These are phyloP conservation scores for Saccharomyces jurei DNA, from an alignment of 805 yeast genomes.

Conservation along the genomic window DNA sequence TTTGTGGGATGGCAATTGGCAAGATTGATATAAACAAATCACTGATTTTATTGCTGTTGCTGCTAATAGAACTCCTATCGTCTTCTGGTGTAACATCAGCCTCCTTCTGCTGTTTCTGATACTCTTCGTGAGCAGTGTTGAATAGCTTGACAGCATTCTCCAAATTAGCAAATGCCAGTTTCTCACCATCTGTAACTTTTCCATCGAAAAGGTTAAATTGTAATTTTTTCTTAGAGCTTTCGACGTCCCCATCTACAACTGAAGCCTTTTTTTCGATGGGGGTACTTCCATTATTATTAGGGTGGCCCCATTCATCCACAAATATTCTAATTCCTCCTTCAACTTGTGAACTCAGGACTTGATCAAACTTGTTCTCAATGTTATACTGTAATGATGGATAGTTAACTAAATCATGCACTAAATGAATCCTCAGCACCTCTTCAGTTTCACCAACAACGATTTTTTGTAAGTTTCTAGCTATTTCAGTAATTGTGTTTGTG, in stretches of 20 bases:
- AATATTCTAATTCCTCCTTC: slow-evolving; percentile 67
- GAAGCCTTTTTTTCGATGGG: slow-evolving; percentile 1
- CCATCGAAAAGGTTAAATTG: slow-evolving; percentile 70
- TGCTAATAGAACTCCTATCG: slow-evolving; percentile 10
- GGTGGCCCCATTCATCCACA: slow-evolving; percentile 45
- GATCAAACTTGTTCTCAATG: slow-evolving; percentile 47
- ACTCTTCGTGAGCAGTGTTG: slow-evolving; percentile 26
- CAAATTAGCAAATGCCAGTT: slow-evolving; percentile 78
- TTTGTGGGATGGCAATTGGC: slow-evolving; percentile 38
- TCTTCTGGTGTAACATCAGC: slow-evolving; percentile 13
- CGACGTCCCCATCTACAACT: neutral
- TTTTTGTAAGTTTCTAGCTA: slow-evolving; percentile 28
- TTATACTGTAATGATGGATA: slow-evolving; percentile 34
- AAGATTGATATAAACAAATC: slow-evolving; percentile 65
- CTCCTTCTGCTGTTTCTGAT: slow-evolving; percentile 21
- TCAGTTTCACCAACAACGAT: slow-evolving; percentile 34
- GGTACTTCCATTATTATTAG: slow-evolving; percentile 18
- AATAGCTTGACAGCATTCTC: slow-evolving; percentile 56
- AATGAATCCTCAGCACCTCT: slow-evolving; percentile 52
- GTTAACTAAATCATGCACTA: slow-evolving; percentile 61
- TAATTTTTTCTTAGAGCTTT: slow-evolving; percentile 17
- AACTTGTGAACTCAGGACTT: slow-evolving; percentile 59
- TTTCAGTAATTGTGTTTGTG: slow-evolving; percentile 21
- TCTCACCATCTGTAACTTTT: slow-evolving; percentile 73
- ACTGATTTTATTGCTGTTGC: slow-evolving; percentile 33